A percentile compares a stretch with the other conserved stretches of the same genome.
phyloP scores from a whole-genome alignment of 805 yeast species.

The Zygosaccharomyces rouxii region DNA sequence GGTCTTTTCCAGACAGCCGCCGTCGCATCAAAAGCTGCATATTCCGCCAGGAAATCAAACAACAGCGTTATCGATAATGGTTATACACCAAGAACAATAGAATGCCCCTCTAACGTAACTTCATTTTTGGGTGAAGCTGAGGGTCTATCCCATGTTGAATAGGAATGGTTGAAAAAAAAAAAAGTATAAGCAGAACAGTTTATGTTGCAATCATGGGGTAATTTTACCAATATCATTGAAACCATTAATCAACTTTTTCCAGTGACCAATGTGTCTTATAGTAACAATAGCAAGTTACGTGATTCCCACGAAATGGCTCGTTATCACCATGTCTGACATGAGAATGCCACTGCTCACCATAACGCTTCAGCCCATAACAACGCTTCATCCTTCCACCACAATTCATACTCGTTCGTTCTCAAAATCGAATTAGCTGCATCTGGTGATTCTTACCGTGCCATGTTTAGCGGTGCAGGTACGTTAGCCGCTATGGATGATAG shows the following conservation, averaged over 20 bases:
- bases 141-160: conserved; percentile 42
- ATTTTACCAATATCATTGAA: conserved; percentile 25
- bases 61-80: conserved; percentile 38
- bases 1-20: not conserved
- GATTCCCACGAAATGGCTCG: not conserved
- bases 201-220: conserved; percentile 18
- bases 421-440: conserved; percentile 55
- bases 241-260: not conserved
- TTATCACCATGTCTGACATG: not conserved
- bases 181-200: conserved; percentile 13
- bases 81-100: conserved; percentile 53
- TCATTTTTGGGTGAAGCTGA: conserved; percentile 33
- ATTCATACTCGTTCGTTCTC: conserved; percentile 14
- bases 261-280: not conserved
- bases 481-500: conserved; percentile 72
- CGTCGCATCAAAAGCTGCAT: not conserved
- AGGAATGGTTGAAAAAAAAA: conserved; percentile 42
- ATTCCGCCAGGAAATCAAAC: not conserved
- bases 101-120: conserved; percentile 32
- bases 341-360: conserved; percentile 10
- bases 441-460: conserved; percentile 89
- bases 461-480: conserved; percentile 84
- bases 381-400: conserved; percentile 29
- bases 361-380: conserved; percentile 3
- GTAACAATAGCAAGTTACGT: not conserved